Conservation (phyloP, 2,329 filamentous ascomycete species). For the Colletotrichum australisinense region DNA sequence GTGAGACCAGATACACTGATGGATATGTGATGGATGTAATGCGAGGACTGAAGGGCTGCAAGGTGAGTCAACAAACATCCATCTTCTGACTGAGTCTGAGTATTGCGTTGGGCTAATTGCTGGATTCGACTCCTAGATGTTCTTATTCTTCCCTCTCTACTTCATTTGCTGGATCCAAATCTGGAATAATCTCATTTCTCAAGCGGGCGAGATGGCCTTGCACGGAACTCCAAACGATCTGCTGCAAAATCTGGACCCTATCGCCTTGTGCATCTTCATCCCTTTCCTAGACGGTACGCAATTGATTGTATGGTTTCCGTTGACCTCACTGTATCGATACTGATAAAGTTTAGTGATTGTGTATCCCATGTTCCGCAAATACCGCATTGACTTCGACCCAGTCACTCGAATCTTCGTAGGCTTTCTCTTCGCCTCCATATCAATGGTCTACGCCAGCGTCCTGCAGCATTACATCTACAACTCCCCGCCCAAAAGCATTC, state of each 20-base stretch:
- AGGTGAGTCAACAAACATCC: conserved; percentile 34
- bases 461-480: conserved; percentile 39
- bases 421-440: conserved; percentile 38
- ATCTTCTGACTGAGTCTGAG: no score
- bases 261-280: conserved; percentile 42
- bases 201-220: conserved; percentile 40
- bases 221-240: conserved; percentile 43
- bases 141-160: conserved; percentile 45
- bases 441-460: conserved; percentile 40
- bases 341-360: conserved; percentile 26
- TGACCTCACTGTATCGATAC: not conserved
- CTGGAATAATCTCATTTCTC: conserved; percentile 46
- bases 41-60: conserved; percentile 40
- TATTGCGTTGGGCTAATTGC: no score
- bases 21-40: conserved; percentile 39
- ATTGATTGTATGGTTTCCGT: not conserved
- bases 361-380: conserved; percentile 38
- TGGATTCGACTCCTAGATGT: conserved; percentile 16
- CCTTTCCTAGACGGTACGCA: conserved; percentile 40
- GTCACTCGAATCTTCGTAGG: conserved; percentile 39
- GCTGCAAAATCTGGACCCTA: conserved; percentile 42
- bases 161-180: conserved; percentile 50
- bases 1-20: conserved; percentile 40
- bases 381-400: conserved; percentile 38
- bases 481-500: conserved; percentile 48